These are phyloP conservation scores for Mucor saturninus DNA, from an alignment of 371 early-diverging fungal species.

Conservation along the genomic window DNA sequence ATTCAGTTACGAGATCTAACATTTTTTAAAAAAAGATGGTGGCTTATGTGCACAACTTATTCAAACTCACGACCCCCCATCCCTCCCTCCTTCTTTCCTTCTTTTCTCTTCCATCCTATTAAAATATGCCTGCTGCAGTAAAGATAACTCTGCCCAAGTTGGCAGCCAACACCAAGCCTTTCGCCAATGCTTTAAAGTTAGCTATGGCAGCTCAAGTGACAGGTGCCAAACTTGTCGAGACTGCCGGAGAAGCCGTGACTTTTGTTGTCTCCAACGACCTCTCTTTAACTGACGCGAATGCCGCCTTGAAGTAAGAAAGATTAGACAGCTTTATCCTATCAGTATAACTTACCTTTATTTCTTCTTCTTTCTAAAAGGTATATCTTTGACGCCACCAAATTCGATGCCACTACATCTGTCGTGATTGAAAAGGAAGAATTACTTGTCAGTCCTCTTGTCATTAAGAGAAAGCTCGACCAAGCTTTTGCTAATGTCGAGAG, in stretches of 20 bases:
- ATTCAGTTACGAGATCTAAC: background rate
- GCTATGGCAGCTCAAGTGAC: slow-evolving; percentile 40
- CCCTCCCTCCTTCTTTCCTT: background rate
- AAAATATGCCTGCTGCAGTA: slow-evolving; percentile 28
- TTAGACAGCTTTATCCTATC: no score
- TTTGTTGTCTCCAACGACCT: slow-evolving; percentile 25
- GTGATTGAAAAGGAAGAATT: slow-evolving; percentile 48
- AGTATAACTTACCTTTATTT: background rate
- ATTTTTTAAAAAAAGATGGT: background rate
- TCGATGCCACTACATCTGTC: slow-evolving; percentile 34
- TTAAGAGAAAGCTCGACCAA: slow-evolving; percentile 44
- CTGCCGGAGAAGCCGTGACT: slow-evolving; percentile 36
- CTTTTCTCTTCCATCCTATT: slow-evolving; percentile 14
- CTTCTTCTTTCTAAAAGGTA: slow-evolving; percentile 23
- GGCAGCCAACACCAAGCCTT: slow-evolving; percentile 40
- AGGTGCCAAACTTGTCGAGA: slow-evolving; percentile 33
- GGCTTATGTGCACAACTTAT: slow-evolving; percentile 1
- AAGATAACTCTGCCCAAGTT: slow-evolving; percentile 45
- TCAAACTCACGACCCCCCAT: background rate
- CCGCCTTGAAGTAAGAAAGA: slow-evolving; percentile 39
- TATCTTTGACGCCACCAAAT: slow-evolving; percentile 34
- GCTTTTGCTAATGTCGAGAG: slow-evolving; percentile 37
- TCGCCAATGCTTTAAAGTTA: slow-evolving; percentile 43
- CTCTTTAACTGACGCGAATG: slow-evolving; percentile 45
- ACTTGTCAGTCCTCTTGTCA: slow-evolving; percentile 32